A percentile compares a stretch with the other conserved stretches of the same genome.
Conservation (phyloP, 106 monocot species). For the Hemerocallis citrina region DNA sequence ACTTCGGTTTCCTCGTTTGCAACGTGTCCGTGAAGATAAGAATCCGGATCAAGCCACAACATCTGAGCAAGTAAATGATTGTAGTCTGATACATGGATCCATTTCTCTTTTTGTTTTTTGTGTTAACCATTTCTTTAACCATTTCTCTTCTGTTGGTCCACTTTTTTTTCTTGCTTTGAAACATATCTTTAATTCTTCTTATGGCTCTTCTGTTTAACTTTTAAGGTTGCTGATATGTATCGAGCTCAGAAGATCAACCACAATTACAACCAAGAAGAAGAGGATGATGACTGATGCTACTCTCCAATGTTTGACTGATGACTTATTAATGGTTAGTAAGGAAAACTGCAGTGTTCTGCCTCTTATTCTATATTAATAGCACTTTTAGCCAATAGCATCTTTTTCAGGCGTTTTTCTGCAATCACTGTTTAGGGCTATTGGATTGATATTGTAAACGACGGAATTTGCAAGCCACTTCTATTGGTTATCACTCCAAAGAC, state of each 20-base stretch:
- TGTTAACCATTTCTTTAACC: neutral
- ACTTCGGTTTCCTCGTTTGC: slow-evolving; percentile 88
- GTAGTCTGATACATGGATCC: neutral
- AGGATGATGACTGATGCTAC: slow-evolving; percentile 52
- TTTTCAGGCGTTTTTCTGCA: too few relatives aligned
- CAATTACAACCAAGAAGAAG: slow-evolving; percentile 52
- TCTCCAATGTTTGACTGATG: slow-evolving; percentile 1
- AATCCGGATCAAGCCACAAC: slow-evolving; percentile 87
- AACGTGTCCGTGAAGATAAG: slow-evolving; percentile 81
- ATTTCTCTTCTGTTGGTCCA: neutral
- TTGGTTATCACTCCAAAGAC: too few relatives aligned
- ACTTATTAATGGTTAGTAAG: neutral
- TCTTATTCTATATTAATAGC: too few relatives aligned
- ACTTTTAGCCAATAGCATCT: too few relatives aligned
- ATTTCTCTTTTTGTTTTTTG: neutral
- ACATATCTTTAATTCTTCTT: neutral
- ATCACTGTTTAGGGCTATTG: too few relatives aligned
- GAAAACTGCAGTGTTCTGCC: neutral
- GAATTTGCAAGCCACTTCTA: too few relatives aligned
- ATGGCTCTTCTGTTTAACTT: neutral
- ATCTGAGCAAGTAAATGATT: slow-evolving; percentile 64
- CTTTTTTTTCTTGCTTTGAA: neutral
- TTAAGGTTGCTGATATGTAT: slow-evolving; percentile 92
- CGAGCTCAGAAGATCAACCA: slow-evolving; percentile 89
- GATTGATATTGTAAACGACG: too few relatives aligned